Evolutionary conservation across 2,329 filamentous ascomycete genomes (phyloP), one percentile per base, ranked within the genome.

Genomic region (Teratosphaeria epicoccoides): DNA sequence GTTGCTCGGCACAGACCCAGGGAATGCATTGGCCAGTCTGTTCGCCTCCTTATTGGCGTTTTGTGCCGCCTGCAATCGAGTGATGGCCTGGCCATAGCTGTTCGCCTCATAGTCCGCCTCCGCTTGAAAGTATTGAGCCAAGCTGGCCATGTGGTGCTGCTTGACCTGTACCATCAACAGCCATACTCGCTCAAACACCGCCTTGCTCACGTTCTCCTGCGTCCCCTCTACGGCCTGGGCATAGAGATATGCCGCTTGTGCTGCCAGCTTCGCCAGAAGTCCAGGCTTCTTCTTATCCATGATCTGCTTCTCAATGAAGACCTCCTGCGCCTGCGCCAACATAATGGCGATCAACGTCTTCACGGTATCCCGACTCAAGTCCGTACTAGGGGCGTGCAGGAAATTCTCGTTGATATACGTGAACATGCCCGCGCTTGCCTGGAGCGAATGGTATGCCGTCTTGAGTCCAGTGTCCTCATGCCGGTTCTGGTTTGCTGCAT

Each of bases 371-470:
- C 93, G 77, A 68, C 90, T 97, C 46, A 98, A 73, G 65, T 98
- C 93, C n/a, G 88, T 90, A 7, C 90, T 96, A 0, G 94, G 93
- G 1, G 93, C 93, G 64, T 98, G 93, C 29, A 98, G 76, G 68
- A 98, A 98, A 73, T 98, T 98, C 72, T 98, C 93, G 71, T 98
- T 98, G 74, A 98, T 98, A 65, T 98, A 98, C 49, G 91, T 97
- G 70, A 97, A 98, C 93, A 98, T 98, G 73, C 93, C 93, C 9
- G 93, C 93, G 6, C 91, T 90, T 40, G 93, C 93, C 70, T 98
- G 93, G 73, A 97, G 97, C 20, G 90, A 96, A 70, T 98, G 91
- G 68, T 97, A 98, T 17, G 93, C 88, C 12, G 89, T 91, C 73
- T 98, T 98, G 67, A 97, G 80, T 28, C 91, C 91, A 5, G 86